Evolutionary conservation across 768 basidiomycete species (phyloP), one percentile per base, ranked within the genome.

Genomic region (Auriscalpium microsporum): DNA sequence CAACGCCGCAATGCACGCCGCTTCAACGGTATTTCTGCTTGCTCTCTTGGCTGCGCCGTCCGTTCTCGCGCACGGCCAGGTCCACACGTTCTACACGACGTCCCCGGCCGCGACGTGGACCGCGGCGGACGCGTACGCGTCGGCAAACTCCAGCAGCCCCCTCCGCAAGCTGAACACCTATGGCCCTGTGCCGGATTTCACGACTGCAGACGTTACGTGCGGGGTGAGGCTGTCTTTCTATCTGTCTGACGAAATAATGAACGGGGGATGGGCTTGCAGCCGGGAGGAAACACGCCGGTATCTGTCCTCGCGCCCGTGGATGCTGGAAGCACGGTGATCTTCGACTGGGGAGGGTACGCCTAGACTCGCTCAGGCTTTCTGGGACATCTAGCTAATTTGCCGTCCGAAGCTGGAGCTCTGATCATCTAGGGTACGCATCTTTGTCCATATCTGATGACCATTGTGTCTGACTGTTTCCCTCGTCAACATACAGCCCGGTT

Each of bases 131-230:
- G 59, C 59, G 9, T 60, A 60, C 47, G 36, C 45, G 16, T 50
- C 53, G 17, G 56, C 56, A 9, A 55, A 60, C 38, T 48, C 59
- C 10, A 52, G 57, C 21, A 57, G 56, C 47, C 59, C 59, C 21
- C 46, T 60, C 21, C 59, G 59, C 48, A 57, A 60, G 46, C 50
- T 60, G 14, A 55, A 60, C 44, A 60, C 56, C 8, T 60, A 60
- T 37, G 59, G 59, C 33, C 59, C 59, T 52, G 58, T 54, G n/a
- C 57, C 59, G 19, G 53, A 60, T 53, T 60, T 60, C 40, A 60
- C 59, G 8, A 46, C 50, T n/a, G 53, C 59, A 2, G 57, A 60
- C 42, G 54, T 60, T 55, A 60, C 59, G 34, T 60, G 59, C 33
- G 59, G 59, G 16, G 59, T 60, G 42, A 16, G 59, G 49, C 17